Base-by-base conservation (phyloP, 73 alveolate genomes). In the Paramecium caudatum region DNA sequence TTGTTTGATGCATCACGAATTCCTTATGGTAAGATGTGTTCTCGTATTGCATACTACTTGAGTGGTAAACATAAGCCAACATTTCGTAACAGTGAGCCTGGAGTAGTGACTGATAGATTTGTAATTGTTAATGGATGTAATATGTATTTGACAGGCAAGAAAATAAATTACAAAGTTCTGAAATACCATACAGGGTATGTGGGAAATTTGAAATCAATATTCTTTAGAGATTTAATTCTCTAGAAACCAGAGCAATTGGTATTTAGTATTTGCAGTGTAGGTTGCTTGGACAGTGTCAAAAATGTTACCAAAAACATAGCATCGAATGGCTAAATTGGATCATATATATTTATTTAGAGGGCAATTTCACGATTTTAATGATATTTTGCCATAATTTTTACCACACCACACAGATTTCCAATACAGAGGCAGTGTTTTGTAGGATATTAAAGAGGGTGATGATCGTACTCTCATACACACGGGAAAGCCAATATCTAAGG, bases 1-100 rank as follows among this genome's bases (percentile, higher is more conserved):
- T 45, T 74, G 32, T 74, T 74, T 74, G 88, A 74, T 74, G 88
- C 88, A 74, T 74, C 88, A 39, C 17, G 88, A 74, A 34, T 41
- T 30, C 65, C 88, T 21, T 74, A 74, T 74, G 88, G 88, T 5
- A 74, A 74, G 10, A 74, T 74, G 88, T 36, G 62, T 74, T 30
- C 45, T 17, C 36, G 65, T 39, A 74, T 74, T 21, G 69, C 88
- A 1, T 41, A 74, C 23, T 19, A 74, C 43, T 21, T 74, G 16
- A 41, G 65, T 39, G 88, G 88, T 17, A 74, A 74, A 43, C 88
- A 74, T 45, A 74, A 45, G 12, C 88, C 88, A 2, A 41, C 47
- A 1, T 74, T 27, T 21, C 43, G 68, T 3, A 39, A 74, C 43
- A 74, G 43, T 74, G 62, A 74, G 32, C 62, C 62, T 74, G 88